Base-by-base conservation (phyloP, 768 basidiomycete genomes). In the Pisolithus marmoratus region DNA sequence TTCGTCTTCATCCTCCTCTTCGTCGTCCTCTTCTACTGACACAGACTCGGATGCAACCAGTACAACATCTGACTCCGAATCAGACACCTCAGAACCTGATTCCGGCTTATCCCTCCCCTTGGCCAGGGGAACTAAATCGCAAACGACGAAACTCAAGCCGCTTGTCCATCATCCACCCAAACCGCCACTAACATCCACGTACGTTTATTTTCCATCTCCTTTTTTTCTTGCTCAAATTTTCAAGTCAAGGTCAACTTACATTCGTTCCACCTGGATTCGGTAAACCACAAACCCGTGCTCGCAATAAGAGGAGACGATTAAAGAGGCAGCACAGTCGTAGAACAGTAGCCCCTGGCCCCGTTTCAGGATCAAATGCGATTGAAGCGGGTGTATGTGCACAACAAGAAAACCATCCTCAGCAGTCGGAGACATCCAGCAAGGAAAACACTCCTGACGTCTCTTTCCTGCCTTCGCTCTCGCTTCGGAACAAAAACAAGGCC, bases 401-500 rank as follows among this genome's bases (percentile, higher is more conserved):
- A 5, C 2, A 4, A 15, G 24, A 17, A 8, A 23, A 4, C 8
- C 15, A 27, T 14, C 15, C n/a, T 3, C 27, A 31, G 19, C 2
- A 22, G 31, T 36, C 29, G 22, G 31, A 36, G n/a, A 34, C 36
- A 29, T 50, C 26, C 20, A n/a, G 45, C 29, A 22, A 42, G 62
- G 53, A 54, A 8, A 42, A 29, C 6, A 29, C 40, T 20, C 37
- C 40, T 41, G 40, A 38, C 22, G 26, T 38, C 1, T 41, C 49
- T 14, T 44, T 11, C 38, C 70, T 78, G 22, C 75, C 77, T 14
- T 63, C 56, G 52, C 71, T 78, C 38, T 79, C 79, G 0, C 66
- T 87, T 20, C 73, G 79, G 41, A 89, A 86, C 63, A 88, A 86
- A 66, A 89, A 87, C 66, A 90, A 89, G 65, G 80, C 78, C 42